Evolutionary conservation across 108 stramenopile species (phyloP).

Genomic region (Nitzschia putrida): DNA sequence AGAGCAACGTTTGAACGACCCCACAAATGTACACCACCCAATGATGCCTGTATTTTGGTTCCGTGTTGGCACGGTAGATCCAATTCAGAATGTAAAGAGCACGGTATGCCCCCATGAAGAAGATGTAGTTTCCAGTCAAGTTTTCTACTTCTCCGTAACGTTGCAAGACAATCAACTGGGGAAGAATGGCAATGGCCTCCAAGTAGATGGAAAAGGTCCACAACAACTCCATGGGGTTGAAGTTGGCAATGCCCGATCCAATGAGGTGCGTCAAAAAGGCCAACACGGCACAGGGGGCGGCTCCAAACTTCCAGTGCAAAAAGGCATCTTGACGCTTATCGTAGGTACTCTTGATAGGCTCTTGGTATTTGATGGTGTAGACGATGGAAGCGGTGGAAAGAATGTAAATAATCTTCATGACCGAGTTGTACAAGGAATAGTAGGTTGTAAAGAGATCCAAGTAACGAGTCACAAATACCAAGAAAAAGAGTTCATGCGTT

Average conservation of each 20-base stretch:
- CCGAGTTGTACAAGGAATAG: slow-evolving; percentile 94
- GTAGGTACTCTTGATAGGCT: slow-evolving; percentile 94
- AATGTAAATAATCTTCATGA: slow-evolving; percentile 97
- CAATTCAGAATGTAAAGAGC: slow-evolving; percentile 99
- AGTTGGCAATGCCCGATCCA: slow-evolving; percentile 47
- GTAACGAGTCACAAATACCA: slow-evolving; percentile 94
- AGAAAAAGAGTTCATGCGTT: slow-evolving; percentile 97
- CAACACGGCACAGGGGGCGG: slow-evolving; percentile 87
- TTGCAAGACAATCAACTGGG: slow-evolving; percentile 96
- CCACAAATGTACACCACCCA: slow-evolving; percentile 93
- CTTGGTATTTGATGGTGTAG: slow-evolving; percentile 88
- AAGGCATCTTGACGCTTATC: slow-evolving; percentile 97
- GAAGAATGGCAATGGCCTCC: slow-evolving; percentile 95
- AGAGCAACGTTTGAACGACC: slow-evolving; percentile 95
- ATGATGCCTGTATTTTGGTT: slow-evolving; percentile 91
- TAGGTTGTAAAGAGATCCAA: slow-evolving; percentile 90
- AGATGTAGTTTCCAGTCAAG: slow-evolving; percentile 97
- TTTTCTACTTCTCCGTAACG: slow-evolving; percentile 97
- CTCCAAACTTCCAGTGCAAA: slow-evolving; percentile 95
- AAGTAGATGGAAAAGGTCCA: slow-evolving; percentile 98
- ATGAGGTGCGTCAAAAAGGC: slow-evolving; percentile 81
- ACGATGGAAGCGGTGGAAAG: slow-evolving; percentile 89
- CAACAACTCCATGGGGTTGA: slow-evolving; percentile 72
- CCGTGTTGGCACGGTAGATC: slow-evolving; percentile 91
- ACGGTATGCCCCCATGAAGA: slow-evolving; percentile 96